Evolutionary conservation across 805 yeast genomes (phyloP), one percentile per base, ranked within the genome.

Genomic region (Starmerella potacharoeniae): DNA sequence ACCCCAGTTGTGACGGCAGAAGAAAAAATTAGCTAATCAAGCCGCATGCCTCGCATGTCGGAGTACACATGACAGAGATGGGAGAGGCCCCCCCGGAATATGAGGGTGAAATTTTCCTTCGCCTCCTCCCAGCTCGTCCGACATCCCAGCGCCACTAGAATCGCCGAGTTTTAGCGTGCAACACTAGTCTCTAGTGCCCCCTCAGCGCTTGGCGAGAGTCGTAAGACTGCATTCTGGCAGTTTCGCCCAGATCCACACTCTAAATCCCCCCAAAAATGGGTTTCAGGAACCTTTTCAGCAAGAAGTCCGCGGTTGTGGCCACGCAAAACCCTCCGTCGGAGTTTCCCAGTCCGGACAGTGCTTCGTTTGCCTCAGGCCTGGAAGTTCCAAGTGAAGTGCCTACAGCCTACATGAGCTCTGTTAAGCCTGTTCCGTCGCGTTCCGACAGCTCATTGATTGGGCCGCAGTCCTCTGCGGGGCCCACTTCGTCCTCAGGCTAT

Each of bases 151-250:
- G n/a, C 34, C 34, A 22, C n/a, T 42, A 47, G 41, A 42, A 39
- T 16, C 47, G 48, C 53, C 58, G 34, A 54, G 53, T 30, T 48
- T 39, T n/a, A 40, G 31, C 40, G 47, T 49, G 53, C n/a, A 6
- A 28, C 45, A 29, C 17, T 16, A 44, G 39, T 46, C 31, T 11
- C 37, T 40, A 37, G 31, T 31, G 44, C 30, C 47, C 43, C 34
- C 34, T 33, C 33, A 55, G 58, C 60, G 43, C 54, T 35, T 49
- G 42, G 60, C 60, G 60, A 51, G 48, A 54, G 57, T 54, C 46
- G 47, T 41, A 40, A 51, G 35, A 41, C 54, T 33, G 49, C 49
- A 46, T 33, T 46, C 31, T 46, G 17, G 49, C 40, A 33, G 30
- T 17, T 46, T 34, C 11, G 49, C 49, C 49, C 31, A 14, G 49